Base-by-base conservation (phyloP, 1,284 basidiomycete species). In the Cryptococcus floricola region DNA sequence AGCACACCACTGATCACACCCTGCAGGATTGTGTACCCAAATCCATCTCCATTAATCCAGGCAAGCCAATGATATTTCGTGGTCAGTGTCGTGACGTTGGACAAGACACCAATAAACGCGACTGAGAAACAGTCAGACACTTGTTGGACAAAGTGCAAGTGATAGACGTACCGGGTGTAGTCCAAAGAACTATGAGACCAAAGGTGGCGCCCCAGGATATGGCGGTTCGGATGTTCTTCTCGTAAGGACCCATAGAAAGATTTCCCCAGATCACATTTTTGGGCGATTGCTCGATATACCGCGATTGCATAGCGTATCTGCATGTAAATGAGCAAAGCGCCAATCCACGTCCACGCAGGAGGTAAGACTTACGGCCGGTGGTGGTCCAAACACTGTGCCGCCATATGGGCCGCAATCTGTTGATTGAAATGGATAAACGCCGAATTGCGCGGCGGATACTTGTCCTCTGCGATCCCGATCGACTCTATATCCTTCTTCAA, bases 371-470 rank as follows among this genome's bases (percentile, higher is more conserved):
- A 90, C 38, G 89, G 89, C 57, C 86, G 83, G 64, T 91, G 85
- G 69, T 92, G 88, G 2, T 84, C 79, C 28, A 92, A 76, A 6
- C 81, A 80, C 71, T 89, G 84, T 18, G 81, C 81, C 1, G 89
- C 90, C 71, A 94, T 80, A 74, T 95, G 91, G n/a, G 91, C 91
- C 1, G 89, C 89, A 63, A 96, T 88, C 78, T 98, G 95, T 65
- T 85, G 83, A 75, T 94, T 86, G 82, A 98, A 98, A 31, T 91
- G 87, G 59, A 98, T 83, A 75, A 98, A 98, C 4, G 89, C 91
- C 27, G 88, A 89, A 70, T 85, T 91, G 61, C 88, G 71, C 1
- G 87, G 86, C 4, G 78, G 78, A 70, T 81, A 84, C 66, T 80
- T 80, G 28, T 80, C 81, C 54, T 82, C 80, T 43, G 71, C 65